Percentiles rank a stretch among this genome's conserved stretches.
Conservation (phyloP, 768 basidiomycete species). For the Kwoniella botswanensis region DNA sequence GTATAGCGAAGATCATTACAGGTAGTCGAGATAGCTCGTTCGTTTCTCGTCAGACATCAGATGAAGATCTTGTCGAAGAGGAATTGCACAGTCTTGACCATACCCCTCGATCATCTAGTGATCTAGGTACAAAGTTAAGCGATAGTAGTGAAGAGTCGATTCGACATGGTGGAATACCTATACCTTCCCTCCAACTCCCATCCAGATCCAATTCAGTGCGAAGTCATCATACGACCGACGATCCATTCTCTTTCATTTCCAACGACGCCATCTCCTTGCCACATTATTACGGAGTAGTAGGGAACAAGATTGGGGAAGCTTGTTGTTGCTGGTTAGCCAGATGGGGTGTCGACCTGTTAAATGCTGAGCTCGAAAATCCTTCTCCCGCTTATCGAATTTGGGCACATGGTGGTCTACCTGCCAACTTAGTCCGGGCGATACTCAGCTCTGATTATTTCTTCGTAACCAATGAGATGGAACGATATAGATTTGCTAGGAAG, state of each 20-base stretch:
- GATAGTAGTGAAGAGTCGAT: conserved; percentile 9
- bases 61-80: conserved; percentile 26
- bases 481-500: conserved; percentile 76
- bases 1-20: conserved; percentile 12
- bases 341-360: conserved; percentile 83
- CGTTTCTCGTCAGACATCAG: conserved; percentile 10
- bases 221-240: conserved; percentile 6
- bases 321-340: conserved; percentile 83
- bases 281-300: conserved; percentile 80
- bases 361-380: conserved; percentile 62
- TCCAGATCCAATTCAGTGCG: conserved; percentile 23
- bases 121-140: conserved; percentile 24
- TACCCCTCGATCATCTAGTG: conserved; percentile 23
- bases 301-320: conserved; percentile 89
- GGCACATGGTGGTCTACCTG: conserved; percentile 73
- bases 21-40: neutral
- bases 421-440: conserved; percentile 74
- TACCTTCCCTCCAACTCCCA: conserved; percentile 15
- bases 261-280: conserved; percentile 43
- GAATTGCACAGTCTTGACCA: conserved; percentile 1
- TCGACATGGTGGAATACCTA: conserved; percentile 10
- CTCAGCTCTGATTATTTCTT: conserved; percentile 80
- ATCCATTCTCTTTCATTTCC: conserved; percentile 17
- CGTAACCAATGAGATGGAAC: conserved; percentile 73
- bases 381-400: conserved; percentile 63